Percentiles rank a stretch among this genome's conserved stretches.
phyloP scores from a whole-genome alignment of 345 rosid species.

The Lenwebbia sp. region DNA sequence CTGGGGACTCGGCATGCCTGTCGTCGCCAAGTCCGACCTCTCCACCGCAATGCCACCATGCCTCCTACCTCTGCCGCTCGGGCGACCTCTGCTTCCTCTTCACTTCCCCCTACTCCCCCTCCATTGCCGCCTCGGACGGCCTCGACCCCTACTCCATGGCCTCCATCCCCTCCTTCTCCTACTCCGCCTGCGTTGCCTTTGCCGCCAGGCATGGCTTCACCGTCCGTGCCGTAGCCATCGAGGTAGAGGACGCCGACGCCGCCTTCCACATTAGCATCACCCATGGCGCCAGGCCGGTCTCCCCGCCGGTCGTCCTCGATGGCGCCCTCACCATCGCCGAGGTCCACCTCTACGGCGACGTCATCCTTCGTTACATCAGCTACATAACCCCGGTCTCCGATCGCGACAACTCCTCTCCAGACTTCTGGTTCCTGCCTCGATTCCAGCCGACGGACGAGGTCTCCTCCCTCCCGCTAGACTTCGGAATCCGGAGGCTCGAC shows the following conservation, averaged over 20 bases:
- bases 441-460: slow-evolving; percentile 41
- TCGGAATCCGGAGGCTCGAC: slow-evolving; percentile 63
- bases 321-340: slow-evolving; percentile 43
- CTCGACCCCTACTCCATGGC: slow-evolving; percentile 29
- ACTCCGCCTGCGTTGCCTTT: slow-evolving; percentile 53
- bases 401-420: background rate
- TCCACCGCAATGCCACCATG: slow-evolving; percentile 82
- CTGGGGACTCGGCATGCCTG: slow-evolving; percentile 83
- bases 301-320: slow-evolving; percentile 32
- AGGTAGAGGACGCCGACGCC: slow-evolving; percentile 63
- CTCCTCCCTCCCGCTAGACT: slow-evolving; percentile 52
- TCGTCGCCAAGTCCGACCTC: slow-evolving; percentile 75
- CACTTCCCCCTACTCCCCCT: slow-evolving; percentile 44
- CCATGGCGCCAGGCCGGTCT: slow-evolving; percentile 47
- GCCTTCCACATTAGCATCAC: slow-evolving; percentile 49
- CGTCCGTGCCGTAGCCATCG: slow-evolving; percentile 53
- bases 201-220: slow-evolving; percentile 60
- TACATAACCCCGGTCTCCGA: slow-evolving; percentile 2
- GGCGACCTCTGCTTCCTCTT: slow-evolving; percentile 72
- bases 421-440: slow-evolving; percentile 33
- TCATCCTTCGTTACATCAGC: slow-evolving; percentile 65
- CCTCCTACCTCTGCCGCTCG: slow-evolving; percentile 75
- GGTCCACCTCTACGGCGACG: slow-evolving; percentile 73
- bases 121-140: slow-evolving; percentile 30
- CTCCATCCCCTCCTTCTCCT: slow-evolving; percentile 36